These are phyloP conservation scores for Claviceps digitariae DNA, from an alignment of 2,329 filamentous ascomycete genomes.

Conservation along the genomic window DNA sequence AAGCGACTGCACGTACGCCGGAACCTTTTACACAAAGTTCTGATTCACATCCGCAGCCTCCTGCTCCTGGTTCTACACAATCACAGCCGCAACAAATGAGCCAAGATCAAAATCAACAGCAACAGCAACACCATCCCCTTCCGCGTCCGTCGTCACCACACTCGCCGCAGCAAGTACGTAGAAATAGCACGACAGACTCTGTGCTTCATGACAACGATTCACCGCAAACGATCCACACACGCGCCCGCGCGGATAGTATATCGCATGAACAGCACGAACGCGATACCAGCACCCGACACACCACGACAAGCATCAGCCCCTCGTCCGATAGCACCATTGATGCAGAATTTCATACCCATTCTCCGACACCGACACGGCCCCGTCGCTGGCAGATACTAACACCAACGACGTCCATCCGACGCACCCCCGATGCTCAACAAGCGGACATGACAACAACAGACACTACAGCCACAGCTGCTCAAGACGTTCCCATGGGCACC, in stretches of 20 bases:
- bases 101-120: slow-evolving; percentile 7
- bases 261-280: slow-evolving; percentile 10
- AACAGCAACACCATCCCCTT: background rate
- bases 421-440: background rate
- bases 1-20: slow-evolving; percentile 33
- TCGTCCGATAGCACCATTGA: slow-evolving; percentile 11
- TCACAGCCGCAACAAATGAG: background rate
- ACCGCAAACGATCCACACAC: slow-evolving; percentile 12
- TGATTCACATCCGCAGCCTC: slow-evolving; percentile 15
- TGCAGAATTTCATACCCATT: slow-evolving; percentile 17
- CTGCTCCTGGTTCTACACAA: background rate
- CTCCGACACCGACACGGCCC: slow-evolving; percentile 11
- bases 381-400: slow-evolving; percentile 13
- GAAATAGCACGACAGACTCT: slow-evolving; percentile 13
- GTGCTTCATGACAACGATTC: slow-evolving; percentile 21
- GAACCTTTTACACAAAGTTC: slow-evolving; percentile 28
- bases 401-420: background rate
- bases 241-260: slow-evolving; percentile 13
- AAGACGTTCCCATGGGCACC: background rate
- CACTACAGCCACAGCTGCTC: background rate
- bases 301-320: slow-evolving; percentile 11
- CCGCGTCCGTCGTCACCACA: background rate
- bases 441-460: background rate
- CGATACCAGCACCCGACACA: slow-evolving; percentile 2
- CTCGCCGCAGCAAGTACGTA: background rate